Percentiles rank a stretch among this genome's conserved stretches.
phyloP scores from a whole-genome alignment of 2,329 filamentous ascomycete genomes.

The Talaromyces amestolkiae region DNA sequence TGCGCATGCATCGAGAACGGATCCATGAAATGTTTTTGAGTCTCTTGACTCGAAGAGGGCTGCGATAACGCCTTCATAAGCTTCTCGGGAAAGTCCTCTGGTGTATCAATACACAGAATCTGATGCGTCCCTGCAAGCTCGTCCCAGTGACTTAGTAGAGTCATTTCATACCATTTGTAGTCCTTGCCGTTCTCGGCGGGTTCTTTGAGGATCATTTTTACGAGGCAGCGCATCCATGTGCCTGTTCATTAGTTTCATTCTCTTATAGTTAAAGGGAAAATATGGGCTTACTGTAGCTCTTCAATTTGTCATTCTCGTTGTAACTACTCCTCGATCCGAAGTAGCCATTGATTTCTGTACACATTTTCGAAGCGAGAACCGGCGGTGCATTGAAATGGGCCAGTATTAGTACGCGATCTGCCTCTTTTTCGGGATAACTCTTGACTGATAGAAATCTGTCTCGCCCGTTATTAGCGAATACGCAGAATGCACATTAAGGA shows the following conservation, averaged over 20 bases:
- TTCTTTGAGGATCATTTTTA: slow-evolving; percentile 15
- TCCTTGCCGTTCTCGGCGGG: slow-evolving; percentile 12
- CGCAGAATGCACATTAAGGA: not conserved
- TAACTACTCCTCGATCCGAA: slow-evolving; percentile 9
- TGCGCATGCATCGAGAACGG: slow-evolving; percentile 18
- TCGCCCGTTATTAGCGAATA: not conserved
- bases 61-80: not conserved
- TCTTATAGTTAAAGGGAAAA: not conserved
- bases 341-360: slow-evolving; percentile 17
- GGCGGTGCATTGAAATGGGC: slow-evolving; percentile 15
- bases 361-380: slow-evolving; percentile 14
- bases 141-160: slow-evolving; percentile 15
- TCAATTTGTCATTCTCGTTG: slow-evolving; percentile 13
- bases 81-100: not conserved
- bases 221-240: slow-evolving; percentile 20
- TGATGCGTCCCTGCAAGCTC: not conserved
- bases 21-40: not conserved
- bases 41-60: not conserved
- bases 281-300: slow-evolving; percentile 14
- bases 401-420: slow-evolving; percentile 1
- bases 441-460: slow-evolving; percentile 13
- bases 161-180: slow-evolving; percentile 20
- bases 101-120: slow-evolving; percentile 17
- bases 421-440: not conserved
- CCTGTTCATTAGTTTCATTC: not conserved